A percentile compares a stretch with the other conserved stretches of the same genome.
phyloP scores from a whole-genome alignment of 139 green algal species.

The Raphidocelis subcapitata region DNA sequence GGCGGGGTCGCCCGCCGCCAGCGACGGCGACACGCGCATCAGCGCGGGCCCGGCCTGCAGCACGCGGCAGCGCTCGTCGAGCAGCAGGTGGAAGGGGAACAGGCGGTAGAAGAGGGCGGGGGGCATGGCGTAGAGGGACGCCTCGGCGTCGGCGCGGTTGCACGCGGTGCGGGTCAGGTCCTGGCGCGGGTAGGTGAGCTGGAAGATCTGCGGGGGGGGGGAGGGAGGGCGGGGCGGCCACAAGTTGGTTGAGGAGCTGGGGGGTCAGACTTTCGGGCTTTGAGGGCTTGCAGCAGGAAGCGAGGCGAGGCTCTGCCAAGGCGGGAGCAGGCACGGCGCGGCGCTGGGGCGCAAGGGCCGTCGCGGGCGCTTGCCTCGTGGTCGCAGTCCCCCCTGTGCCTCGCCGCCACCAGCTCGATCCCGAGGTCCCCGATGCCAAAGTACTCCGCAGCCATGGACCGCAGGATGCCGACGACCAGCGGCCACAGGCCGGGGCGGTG shows the following conservation, averaged over 20 bases:
- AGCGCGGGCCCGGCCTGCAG: constrained; percentile 32
- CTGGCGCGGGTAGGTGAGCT: constrained; percentile 29
- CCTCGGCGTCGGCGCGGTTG: neutral
- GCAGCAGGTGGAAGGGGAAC: constrained; percentile 47
- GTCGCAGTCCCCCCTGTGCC: constrained; percentile 28
- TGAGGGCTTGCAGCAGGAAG: no score
- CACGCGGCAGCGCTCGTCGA: constrained; percentile 21
- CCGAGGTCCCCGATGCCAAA: constrained; percentile 21
- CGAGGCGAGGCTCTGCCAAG: no score
- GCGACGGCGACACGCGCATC: constrained; percentile 19
- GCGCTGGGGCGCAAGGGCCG: no score
- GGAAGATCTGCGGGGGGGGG: constrained; percentile 27
- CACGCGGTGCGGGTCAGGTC: neutral
- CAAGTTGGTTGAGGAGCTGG: neutral
- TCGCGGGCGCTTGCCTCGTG: constrained; percentile 24
- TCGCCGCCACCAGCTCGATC: constrained; percentile 30
- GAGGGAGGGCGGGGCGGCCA: neutral
- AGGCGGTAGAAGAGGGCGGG: constrained; percentile 29
- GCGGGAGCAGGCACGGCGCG: no score
- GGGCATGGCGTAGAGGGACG: constrained; percentile 16
- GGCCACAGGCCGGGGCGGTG: constrained; percentile 38
- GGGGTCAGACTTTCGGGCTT: no score
- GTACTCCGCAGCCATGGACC: constrained; percentile 19
- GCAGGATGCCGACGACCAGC: constrained; percentile 45
- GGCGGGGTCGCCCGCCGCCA: constrained; percentile 10